Evolutionary conservation across 225 moss, liverwort and hornwort genomes (phyloP).

Genomic region (Straminergon stramineum): DNA sequence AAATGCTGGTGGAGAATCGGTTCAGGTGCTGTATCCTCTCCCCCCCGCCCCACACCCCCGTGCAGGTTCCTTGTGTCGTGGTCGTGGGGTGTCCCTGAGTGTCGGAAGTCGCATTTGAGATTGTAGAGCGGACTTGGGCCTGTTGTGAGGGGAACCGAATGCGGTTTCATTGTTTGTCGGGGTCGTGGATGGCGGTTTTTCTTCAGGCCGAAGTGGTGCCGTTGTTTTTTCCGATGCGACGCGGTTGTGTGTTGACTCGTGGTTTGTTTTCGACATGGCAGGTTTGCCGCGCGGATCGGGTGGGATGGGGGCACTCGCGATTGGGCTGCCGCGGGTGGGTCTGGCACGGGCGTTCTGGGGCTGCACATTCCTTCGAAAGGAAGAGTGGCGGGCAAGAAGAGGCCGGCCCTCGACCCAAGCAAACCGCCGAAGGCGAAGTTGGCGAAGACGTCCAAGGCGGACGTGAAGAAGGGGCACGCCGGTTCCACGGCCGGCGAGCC

Average conservation of each 20-base stretch:
- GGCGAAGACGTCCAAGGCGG: constrained; percentile 38
- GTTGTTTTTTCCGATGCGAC: neutral
- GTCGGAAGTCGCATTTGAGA: neutral
- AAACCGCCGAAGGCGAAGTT: constrained; percentile 69
- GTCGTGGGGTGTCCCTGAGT: neutral
- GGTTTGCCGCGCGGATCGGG: constrained; percentile 53
- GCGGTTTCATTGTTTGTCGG: neutral
- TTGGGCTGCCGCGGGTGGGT: constrained; percentile 76
- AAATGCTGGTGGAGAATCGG: constrained; percentile 59
- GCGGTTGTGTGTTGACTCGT: neutral
- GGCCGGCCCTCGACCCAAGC: constrained; percentile 42
- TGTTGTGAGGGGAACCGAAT: neutral
- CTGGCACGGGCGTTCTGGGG: constrained; percentile 60
- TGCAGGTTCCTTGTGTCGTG: neutral
- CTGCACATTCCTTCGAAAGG: constrained; percentile 42
- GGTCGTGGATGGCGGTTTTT: neutral
- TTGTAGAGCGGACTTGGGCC: neutral
- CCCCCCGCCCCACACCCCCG: no score
- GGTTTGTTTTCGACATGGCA: constrained; percentile 3
- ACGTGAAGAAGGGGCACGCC: constrained; percentile 25
- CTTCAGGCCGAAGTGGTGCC: neutral
- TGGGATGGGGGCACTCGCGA: constrained; percentile 71
- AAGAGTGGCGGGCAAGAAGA: constrained; percentile 49
- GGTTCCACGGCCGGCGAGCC: neutral
- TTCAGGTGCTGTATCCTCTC: constrained; percentile 46